Evolutionary conservation across 352 stramenopile genomes (phyloP).

Genomic region (Phytophthora colocasiae): DNA sequence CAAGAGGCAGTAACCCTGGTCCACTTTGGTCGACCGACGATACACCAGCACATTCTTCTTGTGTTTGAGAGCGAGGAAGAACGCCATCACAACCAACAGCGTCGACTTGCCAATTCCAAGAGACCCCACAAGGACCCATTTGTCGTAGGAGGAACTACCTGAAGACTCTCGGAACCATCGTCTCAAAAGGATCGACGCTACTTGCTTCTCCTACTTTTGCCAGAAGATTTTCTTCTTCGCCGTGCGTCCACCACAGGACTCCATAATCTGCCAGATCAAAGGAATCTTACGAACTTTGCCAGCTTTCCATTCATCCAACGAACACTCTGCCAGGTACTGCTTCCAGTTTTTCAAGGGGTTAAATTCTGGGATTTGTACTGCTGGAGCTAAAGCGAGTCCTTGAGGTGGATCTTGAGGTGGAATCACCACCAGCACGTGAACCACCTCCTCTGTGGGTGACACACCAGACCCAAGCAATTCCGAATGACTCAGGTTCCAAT

Average conservation of each 20-base stretch:
- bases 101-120: conserved; percentile 17
- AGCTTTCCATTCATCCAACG: background rate
- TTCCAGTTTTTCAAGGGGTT: background rate
- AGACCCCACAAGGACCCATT: conserved; percentile 33
- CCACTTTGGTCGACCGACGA: no score
- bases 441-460: background rate
- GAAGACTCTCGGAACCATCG: conserved; percentile 13
- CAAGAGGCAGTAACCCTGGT: no score
- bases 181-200: conserved; percentile 17
- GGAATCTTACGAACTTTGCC: no score
- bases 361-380: background rate
- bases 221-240: conserved; percentile 23
- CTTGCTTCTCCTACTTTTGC: conserved; percentile 30
- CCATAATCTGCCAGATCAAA: background rate
- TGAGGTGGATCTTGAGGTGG: no score
- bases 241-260: conserved; percentile 22
- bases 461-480: conserved; percentile 1
- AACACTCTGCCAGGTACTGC: background rate
- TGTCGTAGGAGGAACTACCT: conserved; percentile 11
- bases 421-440: background rate
- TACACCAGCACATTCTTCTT: no score
- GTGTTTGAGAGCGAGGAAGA: no score
- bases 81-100: no score
- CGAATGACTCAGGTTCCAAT: conserved; percentile 2
- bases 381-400: no score